Evolutionary conservation across 208 protist genomes (phyloP).

Genomic region (Acanthamoeba triangularis): DNA sequence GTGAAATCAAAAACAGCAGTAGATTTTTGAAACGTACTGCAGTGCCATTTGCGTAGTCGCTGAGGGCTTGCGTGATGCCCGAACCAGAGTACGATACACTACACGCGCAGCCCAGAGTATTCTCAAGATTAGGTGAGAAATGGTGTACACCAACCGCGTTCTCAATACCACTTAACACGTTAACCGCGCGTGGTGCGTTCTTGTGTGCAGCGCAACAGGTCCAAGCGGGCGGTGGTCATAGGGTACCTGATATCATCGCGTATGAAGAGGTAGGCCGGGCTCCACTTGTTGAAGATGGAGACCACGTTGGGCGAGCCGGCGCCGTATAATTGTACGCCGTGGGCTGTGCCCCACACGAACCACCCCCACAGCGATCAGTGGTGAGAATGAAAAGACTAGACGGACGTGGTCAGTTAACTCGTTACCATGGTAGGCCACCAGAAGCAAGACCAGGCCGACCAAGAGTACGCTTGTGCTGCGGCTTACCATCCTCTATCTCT

Average conservation of each 20-base stretch:
- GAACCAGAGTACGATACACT: not conserved
- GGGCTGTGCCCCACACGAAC: not conserved
- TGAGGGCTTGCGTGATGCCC: not conserved
- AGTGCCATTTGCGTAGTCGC: not conserved
- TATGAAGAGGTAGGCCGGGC: not conserved
- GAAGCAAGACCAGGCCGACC: no score
- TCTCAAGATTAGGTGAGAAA: no score
- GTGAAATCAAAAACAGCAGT: no score
- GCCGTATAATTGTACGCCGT: not conserved
- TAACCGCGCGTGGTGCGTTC: not conserved
- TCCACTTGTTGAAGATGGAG: not conserved
- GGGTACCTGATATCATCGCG: slow-evolving; percentile 1
- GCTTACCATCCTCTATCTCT: no score
- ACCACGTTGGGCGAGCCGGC: not conserved
- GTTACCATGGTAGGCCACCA: no score
- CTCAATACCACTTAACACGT: not conserved
- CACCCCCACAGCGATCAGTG: not conserved
- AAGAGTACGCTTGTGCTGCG: no score
- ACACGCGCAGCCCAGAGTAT: no score
- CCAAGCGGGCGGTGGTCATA: not conserved
- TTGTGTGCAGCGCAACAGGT: no score
- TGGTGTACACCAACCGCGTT: not conserved
- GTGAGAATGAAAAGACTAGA: not conserved
- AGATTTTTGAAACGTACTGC: not conserved
- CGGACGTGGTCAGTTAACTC: no score